A percentile compares a stretch with the other conserved stretches of the same genome.
phyloP scores from a whole-genome alignment of 2,329 filamentous ascomycete genomes.

The Moelleriella libera region DNA sequence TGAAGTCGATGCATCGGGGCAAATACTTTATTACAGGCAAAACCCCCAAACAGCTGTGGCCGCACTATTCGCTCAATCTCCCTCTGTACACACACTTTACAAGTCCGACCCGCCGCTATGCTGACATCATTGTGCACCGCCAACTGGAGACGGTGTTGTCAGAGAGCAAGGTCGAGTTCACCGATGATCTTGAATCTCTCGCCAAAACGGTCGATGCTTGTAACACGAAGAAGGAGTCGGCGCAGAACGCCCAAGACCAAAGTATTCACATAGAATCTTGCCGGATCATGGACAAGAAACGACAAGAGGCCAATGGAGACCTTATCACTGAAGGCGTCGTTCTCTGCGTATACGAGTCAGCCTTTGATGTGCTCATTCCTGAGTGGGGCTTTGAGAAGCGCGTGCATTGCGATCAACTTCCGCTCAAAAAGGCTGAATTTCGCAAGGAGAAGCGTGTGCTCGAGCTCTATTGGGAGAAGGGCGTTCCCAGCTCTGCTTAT shows the following conservation, averaged over 20 bases:
- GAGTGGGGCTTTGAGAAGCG: slow-evolving; percentile 99
- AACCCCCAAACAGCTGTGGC: slow-evolving; percentile 60
- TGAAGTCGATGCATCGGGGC: slow-evolving; percentile 92
- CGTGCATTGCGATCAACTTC: slow-evolving; percentile 95
- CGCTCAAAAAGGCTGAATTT: slow-evolving; percentile 97
- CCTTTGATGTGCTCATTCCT: slow-evolving; percentile 94
- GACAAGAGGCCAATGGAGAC: slow-evolving; percentile 75
- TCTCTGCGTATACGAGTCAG: slow-evolving; percentile 93
- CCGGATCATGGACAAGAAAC: slow-evolving; percentile 85
- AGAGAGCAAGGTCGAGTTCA: slow-evolving; percentile 69
- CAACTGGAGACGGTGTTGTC: slow-evolving; percentile 82
- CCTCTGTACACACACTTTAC: slow-evolving; percentile 97
- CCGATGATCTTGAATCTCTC: slow-evolving; percentile 74
- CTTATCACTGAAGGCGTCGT: slow-evolving; percentile 93
- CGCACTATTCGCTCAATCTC: slow-evolving; percentile 85
- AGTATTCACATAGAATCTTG: slow-evolving; percentile 98
- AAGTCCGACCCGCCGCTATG: slow-evolving; percentile 85
- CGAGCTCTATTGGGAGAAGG: slow-evolving; percentile 99
- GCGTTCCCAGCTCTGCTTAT: slow-evolving; percentile 88
- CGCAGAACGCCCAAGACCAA: slow-evolving; percentile 94
- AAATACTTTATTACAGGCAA: slow-evolving; percentile 88
- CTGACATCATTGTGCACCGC: slow-evolving; percentile 88
- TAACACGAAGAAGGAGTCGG: slow-evolving; percentile 98
- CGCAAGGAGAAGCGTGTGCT: slow-evolving; percentile 89
- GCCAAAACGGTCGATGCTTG: slow-evolving; percentile 88